Percentiles rank a stretch among this genome's conserved stretches.
Conservation (phyloP, 805 yeast genomes). For the Nakazawaea molendinolei region DNA sequence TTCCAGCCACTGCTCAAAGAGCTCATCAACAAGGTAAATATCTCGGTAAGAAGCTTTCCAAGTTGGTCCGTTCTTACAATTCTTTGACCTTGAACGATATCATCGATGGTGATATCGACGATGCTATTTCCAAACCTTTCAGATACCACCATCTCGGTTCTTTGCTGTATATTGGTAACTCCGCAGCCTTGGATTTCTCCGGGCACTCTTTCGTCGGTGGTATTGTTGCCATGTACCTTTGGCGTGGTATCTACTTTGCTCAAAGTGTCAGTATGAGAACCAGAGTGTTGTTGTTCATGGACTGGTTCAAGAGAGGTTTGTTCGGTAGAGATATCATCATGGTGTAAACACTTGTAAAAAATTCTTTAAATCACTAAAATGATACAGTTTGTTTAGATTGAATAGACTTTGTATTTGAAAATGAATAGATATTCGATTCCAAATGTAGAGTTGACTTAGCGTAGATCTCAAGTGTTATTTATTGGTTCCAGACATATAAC, state of each 20-base stretch:
- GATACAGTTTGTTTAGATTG: neutral
- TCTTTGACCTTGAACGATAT: conserved; percentile 38
- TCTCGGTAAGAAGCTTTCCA: conserved; percentile 52
- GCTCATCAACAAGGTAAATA: conserved; percentile 68
- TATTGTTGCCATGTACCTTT: conserved; percentile 60
- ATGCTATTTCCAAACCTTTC: conserved; percentile 50
- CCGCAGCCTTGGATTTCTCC: conserved; percentile 63
- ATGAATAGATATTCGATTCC: no score
- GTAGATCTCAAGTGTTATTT: no score
- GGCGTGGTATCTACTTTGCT: conserved; percentile 68
- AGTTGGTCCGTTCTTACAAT: conserved; percentile 39
- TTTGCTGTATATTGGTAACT: conserved; percentile 62
- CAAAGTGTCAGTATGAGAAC: conserved; percentile 61
- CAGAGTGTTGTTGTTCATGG: conserved; percentile 56
- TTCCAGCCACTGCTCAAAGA: conserved; percentile 72
- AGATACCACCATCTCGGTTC: conserved; percentile 59
- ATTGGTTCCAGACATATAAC: no score
- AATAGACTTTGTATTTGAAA: no score
- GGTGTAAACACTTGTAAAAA: conserved; percentile 1
- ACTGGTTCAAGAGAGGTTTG: conserved; percentile 59
- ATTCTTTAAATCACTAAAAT: neutral
- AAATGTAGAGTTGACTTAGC: no score
- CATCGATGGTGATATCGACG: conserved; percentile 50
- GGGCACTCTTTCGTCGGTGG: conserved; percentile 60
- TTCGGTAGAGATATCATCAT: conserved; percentile 44